Base-by-base conservation (phyloP, 179 eudicot species). In the Silene vulgaris region DNA sequence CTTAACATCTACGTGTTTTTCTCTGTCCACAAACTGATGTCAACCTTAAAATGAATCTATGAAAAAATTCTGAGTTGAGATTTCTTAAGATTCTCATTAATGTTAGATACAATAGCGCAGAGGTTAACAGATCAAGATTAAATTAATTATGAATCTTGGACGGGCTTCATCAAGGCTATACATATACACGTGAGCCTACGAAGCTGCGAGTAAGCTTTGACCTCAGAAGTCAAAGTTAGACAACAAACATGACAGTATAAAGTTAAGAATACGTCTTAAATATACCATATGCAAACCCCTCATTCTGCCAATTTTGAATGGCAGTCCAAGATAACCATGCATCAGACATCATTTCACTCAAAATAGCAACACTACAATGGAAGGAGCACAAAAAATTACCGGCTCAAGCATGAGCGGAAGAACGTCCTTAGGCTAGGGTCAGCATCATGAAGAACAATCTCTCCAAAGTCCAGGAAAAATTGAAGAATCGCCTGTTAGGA, bases 381-480 rank as follows among this genome's bases (percentile, higher is more conserved):
- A 70, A 70, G 30, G 37, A 26, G 35, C 43, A 21, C 61, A 50
- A 52, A 16, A 7, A 4, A 63, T 74, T 83, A 95, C 99, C 99
- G 91, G 83, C 97, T 92, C 85, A 95, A 82, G 80, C 99, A 95
- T 64, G 93, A 87, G 30, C 91, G 93, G 71, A 95, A 88, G 76
- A 90, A 95, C 30, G 85, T 86, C 83, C 87, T 85, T 71, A 95
- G 76, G 81, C 96, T 90, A 74, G 97, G 90, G 82, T 95, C 99
- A 77, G 99, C 93, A 84, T 95, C 99, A 79, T 92, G 97, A 67
- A 95, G 89, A 79, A 95, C 93, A 69, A 77, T 78, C 74, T 95
- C 99, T 45, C 97, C 97, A 80, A 88, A 92, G 82, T 95, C 97
- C 71, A 95, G 80, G 86, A 90, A 95, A 84, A 89, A 95, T 71